Percentiles rank a stretch among this genome's conserved stretches.
Conservation (phyloP, 106 monocot species). For the Acanthochlamys bracteata region DNA sequence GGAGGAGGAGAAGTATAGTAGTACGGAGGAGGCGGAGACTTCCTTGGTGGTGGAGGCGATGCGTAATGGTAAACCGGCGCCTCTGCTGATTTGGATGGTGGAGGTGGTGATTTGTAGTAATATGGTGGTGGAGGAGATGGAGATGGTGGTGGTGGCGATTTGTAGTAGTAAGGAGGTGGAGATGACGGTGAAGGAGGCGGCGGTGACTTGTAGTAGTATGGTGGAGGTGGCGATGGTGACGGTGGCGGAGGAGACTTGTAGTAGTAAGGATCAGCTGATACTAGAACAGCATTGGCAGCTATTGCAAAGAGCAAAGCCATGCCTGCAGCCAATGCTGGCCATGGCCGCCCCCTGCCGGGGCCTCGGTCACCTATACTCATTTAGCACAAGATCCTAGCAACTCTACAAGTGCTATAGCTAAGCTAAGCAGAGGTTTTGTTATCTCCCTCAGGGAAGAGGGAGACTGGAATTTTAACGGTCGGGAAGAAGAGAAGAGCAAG, state of each 20-base stretch:
- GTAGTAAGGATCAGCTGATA: conserved; percentile 8
- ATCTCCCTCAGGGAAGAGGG: background rate
- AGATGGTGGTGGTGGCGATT: background rate
- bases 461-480: background rate
- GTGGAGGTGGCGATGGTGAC: conserved; percentile 3
- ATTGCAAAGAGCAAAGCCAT: conserved; percentile 4
- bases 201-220: conserved; percentile 19
- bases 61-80: conserved; percentile 9
- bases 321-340: conserved; percentile 16
- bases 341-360: conserved; percentile 19
- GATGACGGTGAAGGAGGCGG: conserved; percentile 1
- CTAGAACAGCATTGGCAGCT: conserved; percentile 12
- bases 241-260: conserved; percentile 11
- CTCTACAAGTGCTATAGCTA: background rate
- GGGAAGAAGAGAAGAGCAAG: background rate
- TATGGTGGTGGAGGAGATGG: conserved; percentile 11
- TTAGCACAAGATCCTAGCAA: background rate
- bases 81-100: background rate
- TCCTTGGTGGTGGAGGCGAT: background rate
- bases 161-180: conserved; percentile 8
- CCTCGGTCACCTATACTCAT: conserved; percentile 5
- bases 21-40: conserved; percentile 9
- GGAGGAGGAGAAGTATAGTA: background rate
- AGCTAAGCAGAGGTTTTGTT: background rate
- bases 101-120: conserved; percentile 12